Evolutionary conservation across 306 rosid species (phyloP), one percentile per base, ranked within the genome.

Genomic region (Casuarina glauca): DNA sequence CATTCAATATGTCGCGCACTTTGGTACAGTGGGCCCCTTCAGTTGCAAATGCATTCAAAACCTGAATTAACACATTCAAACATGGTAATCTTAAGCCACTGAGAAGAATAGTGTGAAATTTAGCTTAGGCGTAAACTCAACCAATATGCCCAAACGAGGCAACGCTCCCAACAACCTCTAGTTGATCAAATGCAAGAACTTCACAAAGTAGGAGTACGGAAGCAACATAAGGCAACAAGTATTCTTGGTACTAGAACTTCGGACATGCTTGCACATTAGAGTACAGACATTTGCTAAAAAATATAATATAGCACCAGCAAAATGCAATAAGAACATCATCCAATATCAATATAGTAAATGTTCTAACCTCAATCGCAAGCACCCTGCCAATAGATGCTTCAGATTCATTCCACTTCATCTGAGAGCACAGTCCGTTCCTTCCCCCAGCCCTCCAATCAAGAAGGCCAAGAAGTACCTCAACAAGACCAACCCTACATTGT

Each of bases 391-490:
- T 95, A 70, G 99, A 93, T 73, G 99, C 97, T 89, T 95, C 99
- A 70, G 99, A 95, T 84, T 95, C 99, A 78, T 95, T 95, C 99
- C 99, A 95, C 85, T 95, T 95, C 99, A 95, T 95, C 85, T 93
- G 99, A 80, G 96, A 89, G 82, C 90, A 90, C 75, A 93, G 91
- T 35, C 97, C 99, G 87, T 84, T 91, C 89, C 97, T 88, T 80
- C 99, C 99, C 15, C 99, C 97, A 20, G 97, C 97, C 73, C 99
- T 92, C 99, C 99, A 95, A 86, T 95, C 99, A 70, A 95, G 97
- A 86, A 95, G 99, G 84, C 99, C 99, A 60, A 95, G 99, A 82
- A 95, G 99, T 54, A 95, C 94, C 80, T 93, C 94, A 64, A 93
- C 97, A 85, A 95, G 97, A 74, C 99, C 99, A 86, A 91, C 99